Evolutionary conservation across 331 rosid species (phyloP), one percentile per base, ranked within the genome.

Genomic region (Acacia pycnantha): DNA sequence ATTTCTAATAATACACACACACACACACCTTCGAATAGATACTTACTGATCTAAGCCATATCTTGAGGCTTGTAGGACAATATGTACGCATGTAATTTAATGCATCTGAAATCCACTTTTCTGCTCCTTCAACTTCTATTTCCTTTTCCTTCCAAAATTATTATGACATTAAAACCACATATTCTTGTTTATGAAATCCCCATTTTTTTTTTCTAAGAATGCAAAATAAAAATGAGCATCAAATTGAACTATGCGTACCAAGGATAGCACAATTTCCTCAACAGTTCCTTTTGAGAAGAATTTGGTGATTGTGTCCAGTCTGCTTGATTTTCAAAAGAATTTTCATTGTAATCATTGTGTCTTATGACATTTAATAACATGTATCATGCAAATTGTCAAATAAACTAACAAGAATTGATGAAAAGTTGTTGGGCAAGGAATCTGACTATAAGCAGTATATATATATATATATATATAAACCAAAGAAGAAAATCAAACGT

Each of bases 271-370:
- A 8, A 77, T 61, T 62, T 77, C 61, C 72, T 77, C 80, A 0
- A 62, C 61, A 26, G 73, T 43, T 29, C 26, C 41, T 58, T 58
- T 59, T 21, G 79, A 76, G 79, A 76, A 76, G 12, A 70, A 76
- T 40, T 58, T 40, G 56, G 41, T 59, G 11, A 76, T 76, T 22
- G 70, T 76, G 15, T 59, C 16, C 41, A 56, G 6, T 56, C 79
- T 75, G 44, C 14, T 54, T 75, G 3, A 8, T 62, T n/a, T 14
- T 29, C 14, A 21, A 46, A 44, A 71, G 2, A 24, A 22, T 3
- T 11, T 13, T 70, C 12, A 43, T 1, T 22, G 8, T 4, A 11
- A 40, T 22, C 10, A 40, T 11, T 61, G 19, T 54, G 65, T 11
- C 18, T 43, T 22, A 22, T 53, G 61, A 6, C 6, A 48, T 46